phyloP scores from a whole-genome alignment of 257 asterid genomes.

The Haberlea rhodopensis region DNA sequence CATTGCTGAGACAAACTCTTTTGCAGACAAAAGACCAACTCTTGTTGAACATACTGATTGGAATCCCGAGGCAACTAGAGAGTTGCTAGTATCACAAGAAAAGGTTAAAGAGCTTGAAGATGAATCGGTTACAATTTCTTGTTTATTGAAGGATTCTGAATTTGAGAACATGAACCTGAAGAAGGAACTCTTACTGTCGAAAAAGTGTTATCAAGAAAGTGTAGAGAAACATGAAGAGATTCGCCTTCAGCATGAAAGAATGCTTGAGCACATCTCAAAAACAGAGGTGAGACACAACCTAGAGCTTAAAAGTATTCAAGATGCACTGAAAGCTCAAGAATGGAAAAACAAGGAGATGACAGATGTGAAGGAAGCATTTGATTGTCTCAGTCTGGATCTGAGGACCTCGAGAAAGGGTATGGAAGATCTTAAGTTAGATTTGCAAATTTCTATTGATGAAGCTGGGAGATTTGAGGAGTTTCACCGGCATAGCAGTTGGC shows the following conservation, averaged over 20 bases:
- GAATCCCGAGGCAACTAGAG: slow-evolving; percentile 40
- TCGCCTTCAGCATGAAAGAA: slow-evolving; percentile 49
- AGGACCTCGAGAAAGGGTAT: slow-evolving; percentile 63
- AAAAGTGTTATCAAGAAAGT: slow-evolving; percentile 45
- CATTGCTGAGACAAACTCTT: slow-evolving; percentile 20
- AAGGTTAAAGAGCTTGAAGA: slow-evolving; percentile 60
- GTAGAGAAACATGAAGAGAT: slow-evolving; percentile 46
- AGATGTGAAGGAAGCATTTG: slow-evolving; percentile 55
- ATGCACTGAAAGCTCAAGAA: slow-evolving; percentile 54
- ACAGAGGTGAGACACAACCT: slow-evolving; percentile 47
- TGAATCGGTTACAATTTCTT: slow-evolving; percentile 49
- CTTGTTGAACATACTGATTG: slow-evolving; percentile 21
- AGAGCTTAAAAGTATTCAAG: slow-evolving; percentile 60
- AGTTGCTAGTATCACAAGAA: slow-evolving; percentile 69
- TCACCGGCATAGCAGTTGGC: slow-evolving; percentile 60
- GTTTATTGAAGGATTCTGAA: slow-evolving; percentile 57
- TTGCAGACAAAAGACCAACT: slow-evolving; percentile 28
- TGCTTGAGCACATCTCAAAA: slow-evolving; percentile 51
- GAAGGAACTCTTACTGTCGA: slow-evolving; percentile 56
- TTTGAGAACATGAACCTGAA: slow-evolving; percentile 48
- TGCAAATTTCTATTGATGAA: slow-evolving; percentile 50
- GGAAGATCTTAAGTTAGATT: slow-evolving; percentile 55
- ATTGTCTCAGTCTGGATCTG: slow-evolving; percentile 55
- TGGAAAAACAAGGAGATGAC: slow-evolving; percentile 53
- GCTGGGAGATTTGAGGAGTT: slow-evolving; percentile 68